Conservation (phyloP, 345 rosid genomes). For the Murraya paniculata region DNA sequence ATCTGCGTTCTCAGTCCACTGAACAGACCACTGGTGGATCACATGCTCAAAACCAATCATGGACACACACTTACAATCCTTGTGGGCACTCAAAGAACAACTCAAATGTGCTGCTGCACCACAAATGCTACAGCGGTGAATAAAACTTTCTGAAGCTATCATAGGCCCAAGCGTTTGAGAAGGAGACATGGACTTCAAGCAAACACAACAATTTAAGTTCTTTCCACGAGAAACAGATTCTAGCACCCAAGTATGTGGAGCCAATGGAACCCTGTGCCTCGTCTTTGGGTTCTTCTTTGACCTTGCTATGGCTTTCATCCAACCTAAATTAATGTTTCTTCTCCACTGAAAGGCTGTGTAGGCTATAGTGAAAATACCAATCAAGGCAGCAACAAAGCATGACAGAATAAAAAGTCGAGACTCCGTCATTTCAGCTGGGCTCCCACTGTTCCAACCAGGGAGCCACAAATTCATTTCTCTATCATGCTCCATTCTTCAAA, state of each 20-base stretch:
- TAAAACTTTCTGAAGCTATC: conserved; percentile 53
- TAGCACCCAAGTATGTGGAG: conserved; percentile 70
- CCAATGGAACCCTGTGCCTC: conserved; percentile 60
- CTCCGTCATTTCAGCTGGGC: conserved; percentile 44
- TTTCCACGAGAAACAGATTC: conserved; percentile 74
- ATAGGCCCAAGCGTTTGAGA: conserved; percentile 63
- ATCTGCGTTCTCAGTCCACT: conserved; percentile 90
- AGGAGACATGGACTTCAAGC: conserved; percentile 71
- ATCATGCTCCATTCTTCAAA: conserved; percentile 62
- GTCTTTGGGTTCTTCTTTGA: conserved; percentile 92
- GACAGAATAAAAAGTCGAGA: conserved; percentile 63
- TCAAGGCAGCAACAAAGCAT: conserved; percentile 64
- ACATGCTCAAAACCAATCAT: conserved; percentile 76
- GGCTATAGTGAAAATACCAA: conserved; percentile 81
- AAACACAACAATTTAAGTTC: conserved; percentile 82
- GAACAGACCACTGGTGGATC: conserved; percentile 92
- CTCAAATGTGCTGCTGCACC: conserved; percentile 77
- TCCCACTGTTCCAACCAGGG: conserved; percentile 48
- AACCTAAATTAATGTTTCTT: conserved; percentile 83
- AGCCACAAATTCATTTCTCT: conserved; percentile 47
- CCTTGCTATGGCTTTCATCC: conserved; percentile 93
- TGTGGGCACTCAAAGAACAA: conserved; percentile 66
- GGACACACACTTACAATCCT: conserved; percentile 86
- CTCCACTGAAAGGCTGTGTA: conserved; percentile 97
- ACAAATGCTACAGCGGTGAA: conserved; percentile 66